Percentiles rank a stretch among this genome's conserved stretches.
These are phyloP conservation scores for Limnanthes douglasii DNA, from an alignment of 345 rosid genomes.

Conservation along the genomic window DNA sequence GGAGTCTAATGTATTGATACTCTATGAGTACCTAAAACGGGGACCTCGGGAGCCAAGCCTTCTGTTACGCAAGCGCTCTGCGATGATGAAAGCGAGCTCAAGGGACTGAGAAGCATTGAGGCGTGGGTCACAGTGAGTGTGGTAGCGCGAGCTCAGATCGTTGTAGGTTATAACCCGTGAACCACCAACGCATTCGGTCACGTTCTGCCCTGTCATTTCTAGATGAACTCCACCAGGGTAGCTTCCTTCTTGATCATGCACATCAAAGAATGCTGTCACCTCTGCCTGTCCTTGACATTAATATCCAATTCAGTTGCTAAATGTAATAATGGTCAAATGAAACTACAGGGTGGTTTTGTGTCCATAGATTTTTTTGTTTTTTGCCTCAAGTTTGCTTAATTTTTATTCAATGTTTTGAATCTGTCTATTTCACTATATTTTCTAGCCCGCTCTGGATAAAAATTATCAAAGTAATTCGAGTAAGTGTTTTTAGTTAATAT, in stretches of 20 bases:
- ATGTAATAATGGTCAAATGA: no score
- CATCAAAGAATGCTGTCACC: slow-evolving; percentile 45
- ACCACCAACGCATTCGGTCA: slow-evolving; percentile 49
- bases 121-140: slow-evolving; percentile 40
- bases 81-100: slow-evolving; percentile 39
- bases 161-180: slow-evolving; percentile 35
- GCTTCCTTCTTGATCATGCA: slow-evolving; percentile 51
- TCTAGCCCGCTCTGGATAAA: no score
- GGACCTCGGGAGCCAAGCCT: slow-evolving; percentile 16
- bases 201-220: slow-evolving; percentile 51
- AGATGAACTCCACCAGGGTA: slow-evolving; percentile 43
- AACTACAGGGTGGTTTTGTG: no score
- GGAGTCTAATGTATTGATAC: no score
- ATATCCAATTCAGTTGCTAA: not conserved
- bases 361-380: no score
- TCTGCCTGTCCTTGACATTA: slow-evolving; percentile 20
- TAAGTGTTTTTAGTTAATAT: no score
- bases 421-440: not conserved
- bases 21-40: no score
- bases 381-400: no score
- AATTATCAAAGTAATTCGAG: no score
- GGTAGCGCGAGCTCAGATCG: slow-evolving; percentile 40
- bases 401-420: no score
- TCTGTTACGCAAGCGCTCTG: slow-evolving; percentile 31
- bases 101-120: slow-evolving; percentile 46